Evolutionary conservation across 2,329 filamentous ascomycete species (phyloP), one percentile per base, ranked within the genome.

Genomic region (Pezicula carpinea): DNA sequence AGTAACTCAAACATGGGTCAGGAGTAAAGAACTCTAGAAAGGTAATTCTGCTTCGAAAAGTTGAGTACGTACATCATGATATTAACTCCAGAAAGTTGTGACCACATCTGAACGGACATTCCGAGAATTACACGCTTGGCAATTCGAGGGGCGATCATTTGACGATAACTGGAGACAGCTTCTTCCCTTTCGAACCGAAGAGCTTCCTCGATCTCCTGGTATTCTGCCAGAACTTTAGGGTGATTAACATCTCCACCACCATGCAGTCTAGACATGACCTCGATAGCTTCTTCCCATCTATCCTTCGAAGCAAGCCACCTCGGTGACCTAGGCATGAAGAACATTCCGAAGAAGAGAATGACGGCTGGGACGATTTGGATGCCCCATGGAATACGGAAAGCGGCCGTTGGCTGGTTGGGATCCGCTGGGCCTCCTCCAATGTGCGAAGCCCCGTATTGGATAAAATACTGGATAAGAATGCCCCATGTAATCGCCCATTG

Each of bases 71-170:
- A 84, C 80, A 83, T 73, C 83, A 80, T 83, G 21, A 80, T 82
- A 58, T 87, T 88, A 82, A 87, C 87, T 14, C 85, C 85, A 1
- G 83, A 87, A 26, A 89, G 66, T 61, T 89, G 85, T 11, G 77
- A 81, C 86, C 85, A 89, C 60, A 89, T 83, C 66, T 90, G 85
- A 2, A 77, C 85, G 58, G 85, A 87, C 49, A 89, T 63, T 49
- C 83, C 86, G 49, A 87, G 80, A 49, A 82, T 66, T 5, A 84
- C 85, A 36, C 86, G 79, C 68, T 87, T 85, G 58, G 88, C 70
- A 80, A 88, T 88, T 7, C 71, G 70, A 1, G 85, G 85, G 53
- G 75, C 77, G 66, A 90, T 77, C 1, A 93, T 76, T 61, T 91
- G 86, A 3, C 81, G 57, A 63, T 87, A 88, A 11, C 77, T 80